Percentiles rank a stretch among this genome's conserved stretches.
These are phyloP conservation scores for Arthrocladium fulminans DNA, from an alignment of 2,329 filamentous ascomycete species.

Conservation along the genomic window DNA sequence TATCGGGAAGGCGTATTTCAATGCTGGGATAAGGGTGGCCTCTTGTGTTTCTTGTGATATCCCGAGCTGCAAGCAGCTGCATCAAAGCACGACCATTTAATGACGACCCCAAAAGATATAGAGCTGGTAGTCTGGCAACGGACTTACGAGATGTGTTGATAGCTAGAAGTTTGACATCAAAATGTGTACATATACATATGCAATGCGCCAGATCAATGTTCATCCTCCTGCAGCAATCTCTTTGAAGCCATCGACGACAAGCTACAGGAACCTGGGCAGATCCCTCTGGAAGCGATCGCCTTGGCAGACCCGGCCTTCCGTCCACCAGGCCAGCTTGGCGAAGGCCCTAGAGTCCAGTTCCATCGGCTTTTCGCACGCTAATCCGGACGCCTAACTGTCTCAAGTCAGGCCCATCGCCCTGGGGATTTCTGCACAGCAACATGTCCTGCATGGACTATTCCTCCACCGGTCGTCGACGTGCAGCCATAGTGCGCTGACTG, in stretches of 20 bases:
- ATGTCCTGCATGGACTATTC: background rate
- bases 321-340: too few relatives aligned
- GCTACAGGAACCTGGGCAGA: too few relatives aligned
- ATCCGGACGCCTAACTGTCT: background rate
- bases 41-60: constrained; percentile 6
- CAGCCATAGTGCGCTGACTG: constrained; percentile 2
- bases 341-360: too few relatives aligned
- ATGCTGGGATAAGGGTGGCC: background rate
- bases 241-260: too few relatives aligned
- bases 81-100: background rate
- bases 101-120: constrained; percentile 4
- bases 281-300: too few relatives aligned
- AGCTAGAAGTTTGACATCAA: background rate
- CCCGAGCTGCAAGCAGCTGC: constrained; percentile 2
- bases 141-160: background rate
- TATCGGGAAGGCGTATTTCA: background rate
- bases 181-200: background rate
- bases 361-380: too few relatives aligned
- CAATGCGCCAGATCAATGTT: background rate
- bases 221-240: background rate
- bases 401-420: background rate
- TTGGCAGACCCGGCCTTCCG: too few relatives aligned
- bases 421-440: background rate
- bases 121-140: constrained; percentile 2
- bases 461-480: background rate